Evolutionary conservation across 1,284 basidiomycete species (phyloP).

Genomic region (Boletus semigastroideus): DNA sequence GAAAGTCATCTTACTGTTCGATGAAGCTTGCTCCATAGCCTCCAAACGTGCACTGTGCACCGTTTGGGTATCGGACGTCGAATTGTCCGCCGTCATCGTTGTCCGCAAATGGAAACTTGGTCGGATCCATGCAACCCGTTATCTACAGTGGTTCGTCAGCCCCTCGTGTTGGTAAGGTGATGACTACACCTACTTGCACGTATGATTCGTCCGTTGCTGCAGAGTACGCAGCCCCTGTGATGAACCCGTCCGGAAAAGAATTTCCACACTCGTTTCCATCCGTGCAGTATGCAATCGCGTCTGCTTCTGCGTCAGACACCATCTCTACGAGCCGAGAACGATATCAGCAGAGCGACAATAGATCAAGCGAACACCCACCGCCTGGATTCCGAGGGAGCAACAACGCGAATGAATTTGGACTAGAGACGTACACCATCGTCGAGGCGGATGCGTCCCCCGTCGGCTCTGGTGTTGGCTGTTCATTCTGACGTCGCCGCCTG

Average conservation of each 20-base stretch:
- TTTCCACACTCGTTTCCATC: constrained; percentile 32
- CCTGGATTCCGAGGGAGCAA: constrained; percentile 38
- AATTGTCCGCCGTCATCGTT: constrained; percentile 48
- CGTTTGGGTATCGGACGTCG: constrained; percentile 51
- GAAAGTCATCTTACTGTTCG: constrained; percentile 38
- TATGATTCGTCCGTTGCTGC: constrained; percentile 41
- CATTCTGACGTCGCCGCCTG: constrained; percentile 26
- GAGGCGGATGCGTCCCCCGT: constrained; percentile 39
- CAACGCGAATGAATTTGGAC: constrained; percentile 39
- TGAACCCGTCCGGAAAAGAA: constrained; percentile 40
- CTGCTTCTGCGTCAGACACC: constrained; percentile 45
- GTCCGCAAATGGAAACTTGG: constrained; percentile 38
- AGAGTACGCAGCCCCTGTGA: constrained; percentile 41
- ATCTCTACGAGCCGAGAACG: constrained; percentile 30
- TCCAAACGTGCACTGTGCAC: constrained; percentile 51
- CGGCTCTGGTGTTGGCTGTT: constrained; percentile 45
- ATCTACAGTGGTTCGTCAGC: constrained; percentile 31
- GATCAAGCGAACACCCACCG: constrained; percentile 31
- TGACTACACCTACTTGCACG: constrained; percentile 39
- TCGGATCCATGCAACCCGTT: constrained; percentile 49
- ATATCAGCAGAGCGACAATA: not conserved
- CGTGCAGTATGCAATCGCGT: constrained; percentile 42
- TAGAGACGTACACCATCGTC: constrained; percentile 43
- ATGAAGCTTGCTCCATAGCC: constrained; percentile 54
- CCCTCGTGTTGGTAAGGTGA: not conserved